phyloP scores from a whole-genome alignment of 345 rosid species.

The Sonneratia alba region DNA sequence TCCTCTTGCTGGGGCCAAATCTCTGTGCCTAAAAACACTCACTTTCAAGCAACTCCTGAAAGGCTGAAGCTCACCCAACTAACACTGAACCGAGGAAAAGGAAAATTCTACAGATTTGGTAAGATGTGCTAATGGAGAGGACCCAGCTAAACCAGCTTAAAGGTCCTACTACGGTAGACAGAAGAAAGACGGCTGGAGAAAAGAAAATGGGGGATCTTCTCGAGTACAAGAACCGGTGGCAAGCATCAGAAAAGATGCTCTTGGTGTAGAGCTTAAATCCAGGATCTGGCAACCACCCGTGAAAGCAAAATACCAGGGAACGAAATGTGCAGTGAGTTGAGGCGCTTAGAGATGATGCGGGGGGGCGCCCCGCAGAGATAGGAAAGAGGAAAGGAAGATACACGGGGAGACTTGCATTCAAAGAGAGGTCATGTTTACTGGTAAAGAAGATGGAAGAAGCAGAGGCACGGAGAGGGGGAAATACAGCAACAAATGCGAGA shows the following conservation, averaged over 20 bases:
- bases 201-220: neutral
- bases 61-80: slow-evolving; percentile 4
- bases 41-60: slow-evolving; percentile 12
- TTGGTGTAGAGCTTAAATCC: slow-evolving; percentile 21
- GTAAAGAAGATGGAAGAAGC: slow-evolving; percentile 2
- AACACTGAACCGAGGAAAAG: slow-evolving; percentile 10
- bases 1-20: slow-evolving; percentile 16
- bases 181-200: slow-evolving; percentile 1
- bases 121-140: slow-evolving; percentile 7
- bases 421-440: slow-evolving; percentile 42
- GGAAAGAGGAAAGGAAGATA: slow-evolving; percentile 2
- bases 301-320: slow-evolving; percentile 14
- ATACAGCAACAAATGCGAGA: neutral
- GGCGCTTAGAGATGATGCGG: neutral
- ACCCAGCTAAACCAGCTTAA: slow-evolving; percentile 1
- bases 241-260: slow-evolving; percentile 1
- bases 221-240: slow-evolving; percentile 7
- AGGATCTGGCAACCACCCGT: slow-evolving; percentile 46
- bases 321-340: neutral
- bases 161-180: neutral
- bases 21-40: slow-evolving; percentile 13
- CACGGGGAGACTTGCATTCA: slow-evolving; percentile 53
- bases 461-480: neutral
- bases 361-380: neutral
- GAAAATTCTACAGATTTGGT: slow-evolving; percentile 14